A percentile compares a stretch with the other conserved stretches of the same genome.
phyloP scores from a whole-genome alignment of 371 early-diverging fungal genomes.

The Edhazardia aedis region DNA sequence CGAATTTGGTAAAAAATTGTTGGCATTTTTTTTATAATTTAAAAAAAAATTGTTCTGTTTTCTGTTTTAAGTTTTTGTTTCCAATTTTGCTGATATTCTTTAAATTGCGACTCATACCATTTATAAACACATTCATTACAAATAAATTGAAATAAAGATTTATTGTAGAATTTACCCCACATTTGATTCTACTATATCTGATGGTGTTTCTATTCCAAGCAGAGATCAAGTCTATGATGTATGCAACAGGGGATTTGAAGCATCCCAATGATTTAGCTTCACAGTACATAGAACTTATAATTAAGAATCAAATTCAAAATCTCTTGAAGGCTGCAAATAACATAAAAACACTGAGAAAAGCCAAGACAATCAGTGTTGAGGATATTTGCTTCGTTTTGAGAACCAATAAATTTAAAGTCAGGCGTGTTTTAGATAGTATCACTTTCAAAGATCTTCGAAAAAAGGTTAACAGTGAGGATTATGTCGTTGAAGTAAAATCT shows the following conservation, averaged over 20 bases:
- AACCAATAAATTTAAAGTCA: background rate
- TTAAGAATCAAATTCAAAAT: background rate
- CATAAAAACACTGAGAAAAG: background rate
- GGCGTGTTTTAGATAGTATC: background rate
- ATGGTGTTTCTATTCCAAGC: too few relatives aligned
- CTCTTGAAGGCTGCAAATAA: background rate
- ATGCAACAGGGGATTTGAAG: background rate
- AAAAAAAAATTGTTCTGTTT: too few relatives aligned
- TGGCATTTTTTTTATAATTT: too few relatives aligned
- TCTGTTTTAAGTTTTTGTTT: too few relatives aligned
- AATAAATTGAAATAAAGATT: too few relatives aligned
- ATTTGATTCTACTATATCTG: too few relatives aligned
- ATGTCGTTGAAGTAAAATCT: background rate
- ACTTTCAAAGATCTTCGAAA: background rate
- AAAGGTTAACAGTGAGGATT: background rate
- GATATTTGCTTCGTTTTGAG: background rate
- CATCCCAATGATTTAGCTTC: background rate
- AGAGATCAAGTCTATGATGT: background rate
- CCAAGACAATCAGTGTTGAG: background rate
- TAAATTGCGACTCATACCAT: too few relatives aligned
- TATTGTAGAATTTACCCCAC: too few relatives aligned
- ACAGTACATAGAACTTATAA: background rate
- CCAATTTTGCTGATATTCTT: too few relatives aligned
- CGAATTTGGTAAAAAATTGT: too few relatives aligned
- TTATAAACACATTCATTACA: too few relatives aligned